Conservation (phyloP, 345 rosid species). For the Eutrema yunnanense region DNA sequence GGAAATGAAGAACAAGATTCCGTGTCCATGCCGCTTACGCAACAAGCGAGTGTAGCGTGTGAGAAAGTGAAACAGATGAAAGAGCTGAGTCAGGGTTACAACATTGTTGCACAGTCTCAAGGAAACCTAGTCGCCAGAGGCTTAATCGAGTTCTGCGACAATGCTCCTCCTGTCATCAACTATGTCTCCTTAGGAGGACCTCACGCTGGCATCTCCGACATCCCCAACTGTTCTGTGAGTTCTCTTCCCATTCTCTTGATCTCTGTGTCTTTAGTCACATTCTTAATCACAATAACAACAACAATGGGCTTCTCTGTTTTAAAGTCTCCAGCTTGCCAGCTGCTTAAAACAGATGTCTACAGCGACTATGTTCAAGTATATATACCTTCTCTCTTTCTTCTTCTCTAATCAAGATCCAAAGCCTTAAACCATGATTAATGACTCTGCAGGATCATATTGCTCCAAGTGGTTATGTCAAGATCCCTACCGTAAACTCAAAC, state of each 20-base stretch:
- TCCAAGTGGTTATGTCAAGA: slow-evolving; percentile 18
- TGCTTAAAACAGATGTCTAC: slow-evolving; percentile 8
- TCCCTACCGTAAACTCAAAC: slow-evolving; percentile 8
- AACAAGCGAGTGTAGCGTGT: slow-evolving; percentile 27
- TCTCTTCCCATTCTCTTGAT: background rate
- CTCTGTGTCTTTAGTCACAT: background rate
- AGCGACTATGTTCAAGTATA: slow-evolving; percentile 15
- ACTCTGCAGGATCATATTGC: slow-evolving; percentile 25
- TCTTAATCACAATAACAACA: background rate
- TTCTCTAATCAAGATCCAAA: background rate
- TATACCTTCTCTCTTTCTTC: background rate
- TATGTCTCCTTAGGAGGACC: slow-evolving; percentile 84
- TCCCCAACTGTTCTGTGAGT: slow-evolving; percentile 61
- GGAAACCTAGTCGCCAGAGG: slow-evolving; percentile 88
- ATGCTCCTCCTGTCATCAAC: slow-evolving; percentile 73
- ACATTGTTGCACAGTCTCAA: slow-evolving; percentile 84
- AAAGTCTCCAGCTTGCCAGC: background rate
- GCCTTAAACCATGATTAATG: background rate
- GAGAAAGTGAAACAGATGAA: slow-evolving; percentile 36
- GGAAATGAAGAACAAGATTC: slow-evolving; percentile 79
- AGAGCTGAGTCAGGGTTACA: slow-evolving; percentile 46
- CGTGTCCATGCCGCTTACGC: slow-evolving; percentile 61
- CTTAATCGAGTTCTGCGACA: slow-evolving; percentile 70
- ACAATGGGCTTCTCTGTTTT: background rate
- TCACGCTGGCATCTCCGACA: slow-evolving; percentile 88